Evolutionary conservation across 345 rosid species (phyloP).

Genomic region (Brassica napus): Da-Ae NC_063449.1:41787001-41787500

Average conservation of each 20-base stretch:
- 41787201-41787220: conserved; percentile 95
- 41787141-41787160: conserved; percentile 10
- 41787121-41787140: background rate
- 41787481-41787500: background rate
- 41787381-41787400: conserved; percentile 93
- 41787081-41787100: conserved; percentile 74
- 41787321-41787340: conserved; percentile 57
- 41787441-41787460: background rate
- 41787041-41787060: conserved; percentile 97
- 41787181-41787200: conserved; percentile 89
- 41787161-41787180: conserved; percentile 61
- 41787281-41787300: background rate
- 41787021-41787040: conserved; percentile 92
- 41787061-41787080: conserved; percentile 96
- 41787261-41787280: background rate
- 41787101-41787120: background rate
- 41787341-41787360: conserved; percentile 98
- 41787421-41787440: conserved; percentile 1
- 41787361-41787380: conserved; percentile 90
- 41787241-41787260: conserved; percentile 73
- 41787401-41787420: conserved; percentile 11
- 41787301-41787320: background rate
- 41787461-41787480: background rate
- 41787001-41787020: conserved; percentile 79
- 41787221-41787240: conserved; percentile 97